Percentiles rank a stretch among this genome's conserved stretches.
Conservation (phyloP, 345 rosid species). For the Arabis hirsuta region DNA sequence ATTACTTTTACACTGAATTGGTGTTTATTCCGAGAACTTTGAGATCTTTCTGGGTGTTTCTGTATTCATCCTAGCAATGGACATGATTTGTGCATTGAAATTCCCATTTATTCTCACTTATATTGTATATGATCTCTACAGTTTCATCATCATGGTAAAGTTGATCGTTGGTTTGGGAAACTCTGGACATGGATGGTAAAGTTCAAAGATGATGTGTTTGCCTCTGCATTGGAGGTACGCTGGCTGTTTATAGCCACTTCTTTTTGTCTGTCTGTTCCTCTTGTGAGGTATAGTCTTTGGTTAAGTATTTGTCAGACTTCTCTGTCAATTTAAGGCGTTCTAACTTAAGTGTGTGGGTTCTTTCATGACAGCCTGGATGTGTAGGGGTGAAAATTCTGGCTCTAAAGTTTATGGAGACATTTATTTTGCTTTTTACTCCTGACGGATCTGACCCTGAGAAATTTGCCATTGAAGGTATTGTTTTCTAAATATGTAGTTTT, state of each 20-base stretch:
- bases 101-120: neutral
- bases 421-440: constrained; percentile 73
- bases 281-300: constrained; percentile 12
- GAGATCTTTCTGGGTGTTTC: constrained; percentile 21
- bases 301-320: constrained; percentile 27
- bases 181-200: constrained; percentile 84
- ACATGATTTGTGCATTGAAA: constrained; percentile 15
- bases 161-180: constrained; percentile 78
- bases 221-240: constrained; percentile 72
- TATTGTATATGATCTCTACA: constrained; percentile 43
- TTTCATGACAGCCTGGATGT: constrained; percentile 69
- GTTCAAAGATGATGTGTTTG: constrained; percentile 74
- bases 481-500: constrained; percentile 9
- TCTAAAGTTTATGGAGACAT: constrained; percentile 88
- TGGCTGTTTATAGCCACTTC: constrained; percentile 10
- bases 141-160: constrained; percentile 66
- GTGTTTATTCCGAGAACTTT: constrained; percentile 5
- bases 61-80: constrained; percentile 11
- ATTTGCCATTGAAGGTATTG: constrained; percentile 64
- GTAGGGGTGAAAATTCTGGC: constrained; percentile 77
- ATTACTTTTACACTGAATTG: constrained; percentile 3
- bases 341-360: constrained; percentile 28
- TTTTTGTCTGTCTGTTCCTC: constrained; percentile 8
- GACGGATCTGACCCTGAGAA: constrained; percentile 67
- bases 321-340: constrained; percentile 23